Base-by-base conservation (phyloP, 371 early-diverging fungal genomes). In the Dipsacomyces acuminosporus region DNA sequence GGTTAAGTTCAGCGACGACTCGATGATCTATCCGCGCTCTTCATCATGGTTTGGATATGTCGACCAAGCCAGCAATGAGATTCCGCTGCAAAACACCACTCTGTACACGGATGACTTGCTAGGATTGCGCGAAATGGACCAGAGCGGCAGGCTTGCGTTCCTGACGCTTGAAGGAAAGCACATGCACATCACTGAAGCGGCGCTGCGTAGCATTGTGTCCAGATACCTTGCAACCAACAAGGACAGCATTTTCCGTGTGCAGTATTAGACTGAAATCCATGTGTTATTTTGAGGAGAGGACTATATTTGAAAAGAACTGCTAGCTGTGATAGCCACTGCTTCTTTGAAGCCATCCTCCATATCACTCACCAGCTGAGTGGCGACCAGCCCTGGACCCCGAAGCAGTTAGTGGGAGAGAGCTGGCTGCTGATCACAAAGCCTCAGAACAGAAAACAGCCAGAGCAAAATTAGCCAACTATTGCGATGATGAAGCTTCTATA, bases 21-120 rank as follows among this genome's bases (percentile, higher is more conserved):
- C 72, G 17, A 88, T 85, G 70, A 82, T 94, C 33, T 83, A 81
- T 30, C 96, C 94, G 15, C 76, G 73, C 21, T 82, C 83, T 45
- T 84, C 77, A 38, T 76, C 89, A 78, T 90, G 91, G 89, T 91
- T 91, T 62, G 87, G 82, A 56, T 81, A 78, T 46, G 74, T 81
- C 19, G 76, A 82, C 44, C 75, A 76, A 11, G 56, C 79, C 6
- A 80, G 78, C 5, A 53, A 61, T 17, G 64, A 70, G 0, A 53
- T 86, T 19, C 76, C 79, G 1, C 48, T 90, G 38, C 66, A 78
- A 26, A 71, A 86, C 35, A 82, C 80, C 26, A 63, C 66, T 1
- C 56, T 84, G 42, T 90, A 87, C 67, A 69, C 50, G 25, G 76
- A 86, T 23, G 88, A 90, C 70, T 79, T 82, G 81, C 70, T 90